Evolutionary conservation across 2,329 filamentous ascomycete genomes (phyloP).

Genomic region (Alternaria ventricosa): DNA sequence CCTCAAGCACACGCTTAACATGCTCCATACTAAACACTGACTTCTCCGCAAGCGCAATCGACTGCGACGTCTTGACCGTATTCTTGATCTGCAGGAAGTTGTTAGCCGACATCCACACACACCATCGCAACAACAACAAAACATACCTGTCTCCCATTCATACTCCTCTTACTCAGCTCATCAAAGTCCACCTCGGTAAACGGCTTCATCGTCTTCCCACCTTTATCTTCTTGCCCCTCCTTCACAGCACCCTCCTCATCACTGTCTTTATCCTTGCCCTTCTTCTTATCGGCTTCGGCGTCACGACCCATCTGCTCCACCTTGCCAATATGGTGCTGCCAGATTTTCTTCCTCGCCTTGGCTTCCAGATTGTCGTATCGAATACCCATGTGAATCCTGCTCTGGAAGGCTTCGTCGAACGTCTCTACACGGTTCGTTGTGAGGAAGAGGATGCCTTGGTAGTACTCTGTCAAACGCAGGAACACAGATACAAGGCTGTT

Average conservation of each 20-base stretch:
- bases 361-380: constrained; percentile 76
- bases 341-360: constrained; percentile 78
- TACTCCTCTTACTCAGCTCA: constrained; percentile 68
- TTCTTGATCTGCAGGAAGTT: constrained; percentile 77
- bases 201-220: constrained; percentile 42
- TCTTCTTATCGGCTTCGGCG: constrained; percentile 64
- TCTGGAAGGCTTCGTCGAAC: constrained; percentile 88
- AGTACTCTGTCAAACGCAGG: constrained; percentile 85
- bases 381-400: constrained; percentile 81
- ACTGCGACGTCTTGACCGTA: constrained; percentile 81
- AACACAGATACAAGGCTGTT: constrained; percentile 90
- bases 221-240: neutral
- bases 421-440: constrained; percentile 89
- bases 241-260: neutral
- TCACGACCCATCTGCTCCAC: constrained; percentile 58
- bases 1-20: constrained; percentile 81
- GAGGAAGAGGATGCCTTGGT: constrained; percentile 87
- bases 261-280: constrained; percentile 25
- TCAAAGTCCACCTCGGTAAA: constrained; percentile 74
- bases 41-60: constrained; percentile 77
- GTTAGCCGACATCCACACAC: constrained; percentile 10
- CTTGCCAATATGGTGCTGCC: constrained; percentile 81
- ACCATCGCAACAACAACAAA: neutral
- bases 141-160: constrained; percentile 71
- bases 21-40: constrained; percentile 77